Evolutionary conservation across 2,329 filamentous ascomycete genomes (phyloP).

Genomic region (Monosporascus sp.): DNA sequence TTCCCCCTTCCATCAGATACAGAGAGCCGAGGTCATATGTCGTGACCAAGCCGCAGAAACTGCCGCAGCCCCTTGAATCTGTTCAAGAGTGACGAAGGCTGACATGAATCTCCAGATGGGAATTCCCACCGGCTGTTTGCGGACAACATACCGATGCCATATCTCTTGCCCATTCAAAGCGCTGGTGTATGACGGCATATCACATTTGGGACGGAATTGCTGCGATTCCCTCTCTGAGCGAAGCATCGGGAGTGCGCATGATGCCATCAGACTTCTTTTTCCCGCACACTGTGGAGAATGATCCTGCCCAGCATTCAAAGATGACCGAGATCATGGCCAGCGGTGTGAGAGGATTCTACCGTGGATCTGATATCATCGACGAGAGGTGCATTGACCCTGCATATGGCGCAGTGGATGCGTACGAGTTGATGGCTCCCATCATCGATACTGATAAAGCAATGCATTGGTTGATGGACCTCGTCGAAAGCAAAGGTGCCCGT

Average conservation of each 20-base stretch:
- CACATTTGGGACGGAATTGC: slow-evolving; percentile 37
- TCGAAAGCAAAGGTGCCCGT: slow-evolving; percentile 35
- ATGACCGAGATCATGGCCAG: slow-evolving; percentile 35
- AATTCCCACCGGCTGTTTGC: slow-evolving; percentile 40
- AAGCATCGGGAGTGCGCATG: slow-evolving; percentile 33
- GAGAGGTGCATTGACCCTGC: slow-evolving; percentile 27
- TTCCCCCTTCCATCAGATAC: too few relatives aligned
- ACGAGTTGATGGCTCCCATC: slow-evolving; percentile 38
- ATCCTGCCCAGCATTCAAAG: slow-evolving; percentile 29
- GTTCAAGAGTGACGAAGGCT: background rate
- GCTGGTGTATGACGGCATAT: slow-evolving; percentile 37
- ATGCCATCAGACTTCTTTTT: slow-evolving; percentile 36
- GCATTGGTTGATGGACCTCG: slow-evolving; percentile 35
- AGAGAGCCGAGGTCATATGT: background rate
- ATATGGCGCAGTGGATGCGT: slow-evolving; percentile 37
- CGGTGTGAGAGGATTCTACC: slow-evolving; percentile 34
- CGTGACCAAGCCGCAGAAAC: background rate
- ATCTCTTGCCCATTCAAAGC: slow-evolving; percentile 34
- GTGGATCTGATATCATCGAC: slow-evolving; percentile 29
- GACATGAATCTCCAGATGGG: slow-evolving; percentile 26
- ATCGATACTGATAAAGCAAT: slow-evolving; percentile 43
- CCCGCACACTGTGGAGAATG: slow-evolving; percentile 26
- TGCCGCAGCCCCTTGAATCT: too few relatives aligned
- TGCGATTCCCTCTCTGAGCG: slow-evolving; percentile 24
- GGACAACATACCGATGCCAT: slow-evolving; percentile 37